Evolutionary conservation across 495 filamentous ascomycete genomes (phyloP).

Genomic region (Podospora comata): DNA sequence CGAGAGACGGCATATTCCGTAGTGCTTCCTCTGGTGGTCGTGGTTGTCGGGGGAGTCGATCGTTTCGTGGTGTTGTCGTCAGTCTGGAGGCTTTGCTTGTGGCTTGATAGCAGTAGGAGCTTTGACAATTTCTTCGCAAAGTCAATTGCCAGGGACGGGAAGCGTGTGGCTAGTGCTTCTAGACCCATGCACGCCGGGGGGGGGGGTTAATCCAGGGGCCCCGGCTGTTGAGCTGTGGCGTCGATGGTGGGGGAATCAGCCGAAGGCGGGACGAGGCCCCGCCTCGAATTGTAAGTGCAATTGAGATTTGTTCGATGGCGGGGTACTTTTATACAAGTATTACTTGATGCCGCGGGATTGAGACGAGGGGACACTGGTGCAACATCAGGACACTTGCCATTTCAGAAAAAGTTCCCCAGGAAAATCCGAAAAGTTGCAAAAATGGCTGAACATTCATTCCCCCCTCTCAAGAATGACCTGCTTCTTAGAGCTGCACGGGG

Average conservation of each 20-base stretch:
- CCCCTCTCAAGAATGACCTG: conserved; percentile 83
- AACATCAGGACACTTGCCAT: conserved; percentile 5
- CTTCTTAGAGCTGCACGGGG: conserved; percentile 84
- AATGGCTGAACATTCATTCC: conserved; percentile 52
- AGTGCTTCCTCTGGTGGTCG: not conserved
- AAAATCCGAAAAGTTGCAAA: conserved; percentile 6
- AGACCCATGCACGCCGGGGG: not conserved
- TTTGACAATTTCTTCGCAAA: not conserved
- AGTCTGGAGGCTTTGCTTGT: not conserved
- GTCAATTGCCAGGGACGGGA: not conserved
- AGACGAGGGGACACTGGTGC: not conserved
- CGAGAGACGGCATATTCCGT: not conserved
- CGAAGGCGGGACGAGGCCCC: not conserved
- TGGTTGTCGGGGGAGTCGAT: not conserved
- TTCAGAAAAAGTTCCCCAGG: not conserved
- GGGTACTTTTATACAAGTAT: conserved; percentile 7
- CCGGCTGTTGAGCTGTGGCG: not conserved
- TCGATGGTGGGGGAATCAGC: conserved; percentile 5
- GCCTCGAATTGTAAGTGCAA: not conserved
- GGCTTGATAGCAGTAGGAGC: not conserved
- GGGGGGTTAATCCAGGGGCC: not conserved
- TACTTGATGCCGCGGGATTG: not conserved
- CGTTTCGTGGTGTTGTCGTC: not conserved
- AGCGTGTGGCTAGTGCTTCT: not conserved
- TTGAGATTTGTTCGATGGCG: conserved; percentile 6